A percentile compares a stretch with the other conserved stretches of the same genome.
These are phyloP conservation scores for Ilyonectria destructans DNA, from an alignment of 2,329 filamentous ascomycete genomes.

Conservation along the genomic window DNA sequence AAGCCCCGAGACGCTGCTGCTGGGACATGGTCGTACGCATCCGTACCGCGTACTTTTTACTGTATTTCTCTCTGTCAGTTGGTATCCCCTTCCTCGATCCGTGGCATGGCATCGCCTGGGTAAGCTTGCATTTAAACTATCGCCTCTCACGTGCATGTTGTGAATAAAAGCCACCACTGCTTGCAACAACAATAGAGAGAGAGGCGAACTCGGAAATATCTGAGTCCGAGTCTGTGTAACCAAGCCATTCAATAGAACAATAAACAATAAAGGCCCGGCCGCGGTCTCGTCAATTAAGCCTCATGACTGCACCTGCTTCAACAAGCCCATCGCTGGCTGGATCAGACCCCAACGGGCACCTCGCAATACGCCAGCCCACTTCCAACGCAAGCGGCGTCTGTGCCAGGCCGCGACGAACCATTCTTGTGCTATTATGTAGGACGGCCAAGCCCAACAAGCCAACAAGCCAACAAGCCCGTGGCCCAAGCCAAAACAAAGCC, in stretches of 20 bases:
- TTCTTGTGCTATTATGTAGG: neutral
- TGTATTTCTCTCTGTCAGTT: neutral
- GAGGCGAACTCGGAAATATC: neutral
- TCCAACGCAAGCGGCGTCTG: conserved; percentile 1
- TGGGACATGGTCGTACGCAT: neutral
- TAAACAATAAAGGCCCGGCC: neutral
- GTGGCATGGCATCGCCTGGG: too few species aligned
- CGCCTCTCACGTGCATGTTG: neutral
- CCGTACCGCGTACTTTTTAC: neutral
- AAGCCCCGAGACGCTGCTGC: neutral
- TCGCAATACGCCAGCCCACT: neutral
- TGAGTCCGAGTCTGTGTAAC: too few species aligned
- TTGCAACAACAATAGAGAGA: neutral
- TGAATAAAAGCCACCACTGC: neutral
- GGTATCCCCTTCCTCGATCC: neutral
- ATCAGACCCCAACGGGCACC: neutral
- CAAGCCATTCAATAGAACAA: neutral
- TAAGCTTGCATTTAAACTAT: neutral
- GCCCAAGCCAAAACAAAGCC: neutral
- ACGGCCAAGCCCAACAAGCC: neutral
- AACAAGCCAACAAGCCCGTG: too few species aligned
- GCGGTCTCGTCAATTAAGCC: neutral
- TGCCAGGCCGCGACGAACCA: neutral
- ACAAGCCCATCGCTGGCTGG: neutral
- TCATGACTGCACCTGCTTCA: neutral